phyloP scores from a whole-genome alignment of 2,329 filamentous ascomycete genomes.

The Cryphonectria nitschkei region DNA sequence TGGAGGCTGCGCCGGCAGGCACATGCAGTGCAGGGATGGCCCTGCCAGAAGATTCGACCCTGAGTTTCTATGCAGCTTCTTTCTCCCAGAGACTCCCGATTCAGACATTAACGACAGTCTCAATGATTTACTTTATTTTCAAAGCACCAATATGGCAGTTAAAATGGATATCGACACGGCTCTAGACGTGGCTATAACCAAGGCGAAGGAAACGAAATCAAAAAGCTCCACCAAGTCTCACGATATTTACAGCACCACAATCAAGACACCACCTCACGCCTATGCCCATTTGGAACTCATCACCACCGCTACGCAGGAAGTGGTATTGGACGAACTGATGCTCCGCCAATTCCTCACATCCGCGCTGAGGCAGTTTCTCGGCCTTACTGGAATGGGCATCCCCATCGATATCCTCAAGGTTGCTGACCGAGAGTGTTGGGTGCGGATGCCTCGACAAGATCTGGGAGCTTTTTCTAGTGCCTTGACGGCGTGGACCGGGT shows the following conservation, averaged over 20 bases:
- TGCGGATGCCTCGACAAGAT: slow-evolving; percentile 66
- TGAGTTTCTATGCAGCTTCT: not conserved
- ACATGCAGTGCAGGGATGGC: not conserved
- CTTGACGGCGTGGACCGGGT: slow-evolving; percentile 66
- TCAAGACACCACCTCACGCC: slow-evolving; percentile 56
- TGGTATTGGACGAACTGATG: slow-evolving; percentile 62
- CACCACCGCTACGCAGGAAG: slow-evolving; percentile 30
- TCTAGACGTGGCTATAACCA: not conserved
- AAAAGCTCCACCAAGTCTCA: slow-evolving; percentile 50
- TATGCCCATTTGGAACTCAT: slow-evolving; percentile 60
- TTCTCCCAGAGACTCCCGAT: not conserved
- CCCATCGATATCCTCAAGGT: slow-evolving; percentile 72
- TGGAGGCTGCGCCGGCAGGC: slow-evolving; percentile 9
- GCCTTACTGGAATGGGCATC: slow-evolving; percentile 68
- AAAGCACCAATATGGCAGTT: slow-evolving; percentile 7
- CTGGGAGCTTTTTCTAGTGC: slow-evolving; percentile 64
- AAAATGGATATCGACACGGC: slow-evolving; percentile 34
- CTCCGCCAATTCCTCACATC: slow-evolving; percentile 64
- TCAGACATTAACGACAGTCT: not conserved
- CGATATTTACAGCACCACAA: slow-evolving; percentile 55
- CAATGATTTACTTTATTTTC: not conserved
- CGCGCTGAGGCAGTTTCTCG: slow-evolving; percentile 71
- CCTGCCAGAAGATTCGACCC: not conserved
- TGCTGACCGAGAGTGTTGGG: slow-evolving; percentile 59
- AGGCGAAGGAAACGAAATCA: slow-evolving; percentile 35